These are phyloP conservation scores for Limnanthes douglasii DNA, from an alignment of 345 rosid species.

Conservation along the genomic window DNA sequence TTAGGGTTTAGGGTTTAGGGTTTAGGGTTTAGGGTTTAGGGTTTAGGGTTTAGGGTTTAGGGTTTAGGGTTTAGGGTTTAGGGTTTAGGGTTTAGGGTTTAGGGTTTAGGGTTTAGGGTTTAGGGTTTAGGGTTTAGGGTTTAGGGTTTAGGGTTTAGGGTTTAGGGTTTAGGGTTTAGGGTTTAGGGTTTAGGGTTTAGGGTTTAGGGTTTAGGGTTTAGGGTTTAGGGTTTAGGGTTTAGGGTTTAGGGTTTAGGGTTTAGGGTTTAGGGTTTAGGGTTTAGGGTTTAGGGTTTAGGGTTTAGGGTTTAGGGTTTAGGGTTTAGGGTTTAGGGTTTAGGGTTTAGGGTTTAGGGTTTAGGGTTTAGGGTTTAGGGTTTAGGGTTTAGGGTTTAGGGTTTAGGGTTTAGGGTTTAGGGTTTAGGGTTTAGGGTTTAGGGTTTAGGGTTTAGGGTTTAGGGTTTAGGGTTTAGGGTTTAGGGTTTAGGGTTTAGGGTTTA, in stretches of 20 bases:
- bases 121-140: conserved; percentile 2
- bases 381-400: conserved; percentile 3
- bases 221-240: conserved; percentile 5
- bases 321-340: background rate
- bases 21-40: conserved; percentile 1
- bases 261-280: conserved; percentile 3
- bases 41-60: conserved; percentile 2
- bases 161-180: conserved; percentile 3
- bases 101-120: conserved; percentile 5
- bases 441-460: conserved; percentile 1
- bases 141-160: conserved; percentile 3
- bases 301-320: background rate
- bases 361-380: conserved; percentile 1
- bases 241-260: background rate
- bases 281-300: background rate
- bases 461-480: background rate
- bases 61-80: conserved; percentile 2
- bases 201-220: conserved; percentile 3
- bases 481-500: background rate
- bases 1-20: conserved; percentile 2
- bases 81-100: conserved; percentile 2
- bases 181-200: conserved; percentile 3
- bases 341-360: conserved; percentile 1
- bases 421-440: background rate
- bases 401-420: background rate